Conservation (phyloP, 371 early-diverging fungal species). For the Mucor racemosus region DNA sequence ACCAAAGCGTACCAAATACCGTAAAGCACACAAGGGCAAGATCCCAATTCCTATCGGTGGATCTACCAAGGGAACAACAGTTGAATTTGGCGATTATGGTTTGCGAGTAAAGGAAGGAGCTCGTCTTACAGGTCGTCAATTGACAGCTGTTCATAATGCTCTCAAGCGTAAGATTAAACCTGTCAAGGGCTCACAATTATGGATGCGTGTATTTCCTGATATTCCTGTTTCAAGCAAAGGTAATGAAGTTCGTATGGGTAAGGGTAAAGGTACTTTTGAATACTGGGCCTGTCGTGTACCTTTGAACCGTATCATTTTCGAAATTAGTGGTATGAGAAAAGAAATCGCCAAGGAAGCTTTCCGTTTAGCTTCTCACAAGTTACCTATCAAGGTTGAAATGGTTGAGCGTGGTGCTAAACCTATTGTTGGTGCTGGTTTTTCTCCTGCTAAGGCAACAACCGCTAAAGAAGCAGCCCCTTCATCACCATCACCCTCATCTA, state of each 20-base stretch:
- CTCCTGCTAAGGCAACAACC: conserved; percentile 18
- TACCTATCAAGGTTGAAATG: conserved; percentile 80
- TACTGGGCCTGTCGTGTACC: conserved; percentile 93
- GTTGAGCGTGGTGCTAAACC: conserved; percentile 67
- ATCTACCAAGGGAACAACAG: conserved; percentile 84
- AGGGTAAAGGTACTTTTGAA: conserved; percentile 95
- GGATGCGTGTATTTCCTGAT: conserved; percentile 91
- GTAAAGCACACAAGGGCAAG: conserved; percentile 90
- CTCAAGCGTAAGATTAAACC: conserved; percentile 83
- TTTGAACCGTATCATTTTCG: conserved; percentile 86
- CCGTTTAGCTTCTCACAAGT: conserved; percentile 69
- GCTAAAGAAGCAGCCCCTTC: background rate
- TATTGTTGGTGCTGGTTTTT: conserved; percentile 52
- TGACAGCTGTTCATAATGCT: conserved; percentile 79
- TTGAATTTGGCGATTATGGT: conserved; percentile 91
- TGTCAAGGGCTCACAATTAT: conserved; percentile 87
- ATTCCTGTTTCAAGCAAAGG: conserved; percentile 93
- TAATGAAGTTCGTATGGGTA: conserved; percentile 95
- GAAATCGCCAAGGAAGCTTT: conserved; percentile 85
- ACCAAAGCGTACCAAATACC: conserved; percentile 81
- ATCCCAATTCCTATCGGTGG: conserved; percentile 83
- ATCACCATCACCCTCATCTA: background rate
- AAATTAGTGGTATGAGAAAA: conserved; percentile 76
- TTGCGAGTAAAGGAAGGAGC: conserved; percentile 84
- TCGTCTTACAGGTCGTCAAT: conserved; percentile 82